These are phyloP conservation scores for Backusella mclennaniae DNA, from an alignment of 192 early-diverging fungal species.

Conservation along the genomic window DNA sequence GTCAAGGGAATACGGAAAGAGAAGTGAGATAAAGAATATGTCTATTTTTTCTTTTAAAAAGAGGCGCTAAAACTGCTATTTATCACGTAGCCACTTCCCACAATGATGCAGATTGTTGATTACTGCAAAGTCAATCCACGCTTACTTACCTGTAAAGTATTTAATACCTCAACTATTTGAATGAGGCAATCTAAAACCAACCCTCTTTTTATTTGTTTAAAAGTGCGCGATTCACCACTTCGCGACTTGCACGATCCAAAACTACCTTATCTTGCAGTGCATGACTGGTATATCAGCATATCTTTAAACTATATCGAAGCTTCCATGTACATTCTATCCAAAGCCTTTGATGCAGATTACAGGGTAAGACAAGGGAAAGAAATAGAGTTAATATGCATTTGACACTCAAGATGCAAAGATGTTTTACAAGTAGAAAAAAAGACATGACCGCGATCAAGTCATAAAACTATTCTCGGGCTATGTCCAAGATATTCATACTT, in stretches of 20 bases:
- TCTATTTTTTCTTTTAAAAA: neutral
- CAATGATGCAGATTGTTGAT: constrained; percentile 11
- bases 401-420: neutral
- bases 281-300: constrained; percentile 23
- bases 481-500: neutral
- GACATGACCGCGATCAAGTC: neutral
- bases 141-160: constrained; percentile 2
- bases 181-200: neutral
- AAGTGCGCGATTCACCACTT: constrained; percentile 24
- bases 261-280: neutral
- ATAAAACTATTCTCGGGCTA: neutral
- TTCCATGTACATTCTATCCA: neutral
- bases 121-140: neutral
- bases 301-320: neutral
- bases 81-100: neutral
- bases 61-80: neutral
- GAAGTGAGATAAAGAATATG: neutral
- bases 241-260: constrained; percentile 20
- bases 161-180: neutral
- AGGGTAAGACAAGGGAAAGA: neutral
- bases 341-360: neutral
- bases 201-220: neutral
- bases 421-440: constrained; percentile 11
- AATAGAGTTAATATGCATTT: neutral
- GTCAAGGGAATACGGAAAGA: neutral